Base-by-base conservation (phyloP, 2,329 filamentous ascomycete genomes). In the Plectosphaerella cucumerina region DNA sequence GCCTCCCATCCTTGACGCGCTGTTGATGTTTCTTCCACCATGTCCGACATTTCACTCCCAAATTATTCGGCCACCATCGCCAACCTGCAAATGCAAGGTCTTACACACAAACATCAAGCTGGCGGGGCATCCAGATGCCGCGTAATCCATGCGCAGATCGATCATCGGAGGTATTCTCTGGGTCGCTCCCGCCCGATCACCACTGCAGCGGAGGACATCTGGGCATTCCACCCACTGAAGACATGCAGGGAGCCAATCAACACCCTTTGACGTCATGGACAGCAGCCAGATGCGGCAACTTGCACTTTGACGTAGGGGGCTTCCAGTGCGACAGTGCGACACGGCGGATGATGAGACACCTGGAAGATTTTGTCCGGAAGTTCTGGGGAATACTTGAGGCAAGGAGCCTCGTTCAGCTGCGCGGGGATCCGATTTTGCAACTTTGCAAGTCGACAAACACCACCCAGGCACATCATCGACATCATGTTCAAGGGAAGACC, bases 401-500 rank as follows among this genome's bases (percentile, higher is more conserved):
- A 31, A 31, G 9, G 6, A 8, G 12, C 26, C 26, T 9, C 26
- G 20, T 39, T 15, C 5, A 39, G 35, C 5, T 39, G 35, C 26
- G 26, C 4, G 26, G 8, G 26, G 12, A 8, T 8, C 9, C 4
- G 2, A 4, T 10, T 11, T 31, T 11, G 26, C 26, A 31, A 26
- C 23, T 11, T n/a, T 31, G 26, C 26, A 4, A 31, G 26, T 8
- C 9, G 12, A 11, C 8, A 31, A 39, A n/a, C 15, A 39, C 35
- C 35, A 17, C 20, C 26, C 12, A 4, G n/a, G 34, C 6, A 31
- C 15, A 15, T 41, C 15, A 45, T 15, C n/a, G 26, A 12, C 17
- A 44, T 17, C 35, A 54, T 54, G 53, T 50, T 54, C 33, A 54
- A 52, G 49, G 49, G 52, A 15, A 44, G 18, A 20, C 37, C 41